phyloP scores from a whole-genome alignment of 1,284 basidiomycete species.

The Ceratobasidium sp. region DNA sequence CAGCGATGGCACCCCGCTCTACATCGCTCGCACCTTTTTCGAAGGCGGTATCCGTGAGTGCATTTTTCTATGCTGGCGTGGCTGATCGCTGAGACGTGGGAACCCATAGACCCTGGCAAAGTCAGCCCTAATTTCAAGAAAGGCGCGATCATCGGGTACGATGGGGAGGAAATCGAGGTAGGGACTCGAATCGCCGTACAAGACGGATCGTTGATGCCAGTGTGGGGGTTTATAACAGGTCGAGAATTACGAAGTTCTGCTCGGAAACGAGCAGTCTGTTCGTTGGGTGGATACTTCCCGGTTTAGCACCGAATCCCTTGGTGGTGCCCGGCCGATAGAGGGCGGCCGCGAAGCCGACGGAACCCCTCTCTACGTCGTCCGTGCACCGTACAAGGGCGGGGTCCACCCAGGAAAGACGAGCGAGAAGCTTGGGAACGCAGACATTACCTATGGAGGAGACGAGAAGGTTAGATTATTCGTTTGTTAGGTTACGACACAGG shows the following conservation, averaged over 20 bases:
- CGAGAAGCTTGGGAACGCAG: constrained; percentile 63
- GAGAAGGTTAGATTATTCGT: constrained; percentile 29
- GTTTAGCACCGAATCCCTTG: constrained; percentile 57
- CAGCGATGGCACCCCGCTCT: constrained; percentile 61
- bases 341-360: constrained; percentile 73
- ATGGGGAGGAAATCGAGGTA: constrained; percentile 67
- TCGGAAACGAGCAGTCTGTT: constrained; percentile 69
- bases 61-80: not conserved
- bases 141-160: constrained; percentile 71
- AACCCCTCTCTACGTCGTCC: constrained; percentile 68
- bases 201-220: not conserved
- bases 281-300: constrained; percentile 67
- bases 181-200: constrained; percentile 47
- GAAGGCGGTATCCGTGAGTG: constrained; percentile 71
- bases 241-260: constrained; percentile 70
- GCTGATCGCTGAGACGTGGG: constrained; percentile 27
- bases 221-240: constrained; percentile 57
- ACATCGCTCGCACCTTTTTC: constrained; percentile 68
- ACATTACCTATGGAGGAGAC: constrained; percentile 35
- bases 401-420: constrained; percentile 73
- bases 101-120: constrained; percentile 73
- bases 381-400: constrained; percentile 64
- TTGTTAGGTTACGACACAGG: too few species aligned
- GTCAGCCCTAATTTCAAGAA: constrained; percentile 66
- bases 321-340: constrained; percentile 67